Evolutionary conservation across 108 stramenopile species (phyloP).

Genomic region (Cyclotella baltica): DNA sequence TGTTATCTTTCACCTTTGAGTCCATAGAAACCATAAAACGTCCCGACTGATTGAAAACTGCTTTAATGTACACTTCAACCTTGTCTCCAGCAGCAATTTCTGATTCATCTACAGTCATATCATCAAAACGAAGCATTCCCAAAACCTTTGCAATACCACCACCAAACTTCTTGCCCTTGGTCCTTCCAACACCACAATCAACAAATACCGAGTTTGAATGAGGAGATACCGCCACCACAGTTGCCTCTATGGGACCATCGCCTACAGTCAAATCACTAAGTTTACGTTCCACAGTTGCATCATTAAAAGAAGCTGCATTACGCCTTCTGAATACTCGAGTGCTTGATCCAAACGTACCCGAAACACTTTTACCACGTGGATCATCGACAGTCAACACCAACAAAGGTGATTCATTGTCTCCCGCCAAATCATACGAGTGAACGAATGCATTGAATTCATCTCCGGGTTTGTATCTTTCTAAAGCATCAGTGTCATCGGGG

Average conservation of each 20-base stretch:
- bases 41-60: slow-evolving; percentile 77
- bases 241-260: slow-evolving; percentile 73
- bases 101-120: slow-evolving; percentile 52
- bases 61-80: slow-evolving; percentile 73
- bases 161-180: slow-evolving; percentile 42
- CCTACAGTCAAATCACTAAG: slow-evolving; percentile 64
- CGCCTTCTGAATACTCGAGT: slow-evolving; percentile 32
- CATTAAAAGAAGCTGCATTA: slow-evolving; percentile 22
- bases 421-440: slow-evolving; percentile 66
- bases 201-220: slow-evolving; percentile 70
- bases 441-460: slow-evolving; percentile 72
- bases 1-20: slow-evolving; percentile 60
- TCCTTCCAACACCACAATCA: slow-evolving; percentile 77
- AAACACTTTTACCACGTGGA: slow-evolving; percentile 38
- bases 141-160: slow-evolving; percentile 60
- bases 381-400: slow-evolving; percentile 73
- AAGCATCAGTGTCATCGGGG: slow-evolving; percentile 62
- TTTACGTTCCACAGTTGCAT: slow-evolving; percentile 23
- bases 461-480: slow-evolving; percentile 61
- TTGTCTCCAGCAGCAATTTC: slow-evolving; percentile 63
- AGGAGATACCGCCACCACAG: slow-evolving; percentile 69
- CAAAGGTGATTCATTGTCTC: slow-evolving; percentile 74
- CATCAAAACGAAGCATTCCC: slow-evolving; percentile 75
- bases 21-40: slow-evolving; percentile 77
- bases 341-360: slow-evolving; percentile 48